Conservation (phyloP, 2,329 filamentous ascomycete species). For the Rhynchosporium graminicola region DNA sequence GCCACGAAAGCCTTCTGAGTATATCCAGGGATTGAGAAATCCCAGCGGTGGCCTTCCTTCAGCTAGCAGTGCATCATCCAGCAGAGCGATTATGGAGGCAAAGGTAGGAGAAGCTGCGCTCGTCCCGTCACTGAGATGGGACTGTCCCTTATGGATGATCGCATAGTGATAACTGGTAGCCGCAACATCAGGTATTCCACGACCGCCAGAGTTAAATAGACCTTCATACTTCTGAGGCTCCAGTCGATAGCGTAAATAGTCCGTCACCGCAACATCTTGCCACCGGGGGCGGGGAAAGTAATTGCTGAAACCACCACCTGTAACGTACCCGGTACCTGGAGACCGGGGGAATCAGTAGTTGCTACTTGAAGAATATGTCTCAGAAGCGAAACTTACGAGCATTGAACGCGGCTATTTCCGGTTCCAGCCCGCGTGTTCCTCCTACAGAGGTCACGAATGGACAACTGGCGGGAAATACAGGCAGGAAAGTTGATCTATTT, state of each 20-base stretch:
- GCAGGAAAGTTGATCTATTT: neutral
- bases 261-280: constrained; percentile 42
- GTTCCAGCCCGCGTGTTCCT: neutral
- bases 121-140: neutral
- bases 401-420: neutral
- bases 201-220: constrained; percentile 38
- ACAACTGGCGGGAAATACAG: neutral
- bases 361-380: too few relatives aligned
- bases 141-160: constrained; percentile 40
- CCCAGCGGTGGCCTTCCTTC: constrained; percentile 48
- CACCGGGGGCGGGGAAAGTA: constrained; percentile 41
- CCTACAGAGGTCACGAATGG: neutral
- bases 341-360: too few relatives aligned
- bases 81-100: constrained; percentile 52
- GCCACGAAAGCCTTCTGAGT: constrained; percentile 39
- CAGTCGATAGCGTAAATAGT: too few relatives aligned
- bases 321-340: constrained; percentile 23
- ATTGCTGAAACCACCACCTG: neutral
- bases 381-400: neutral
- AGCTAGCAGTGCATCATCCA: constrained; percentile 61
- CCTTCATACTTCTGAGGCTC: neutral
- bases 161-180: constrained; percentile 60
- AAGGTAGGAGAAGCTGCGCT: constrained; percentile 52
- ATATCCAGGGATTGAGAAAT: constrained; percentile 49
- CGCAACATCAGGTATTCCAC: constrained; percentile 54